Evolutionary conservation across 495 filamentous ascomycete species (phyloP).

Genomic region (Chaetomium tenue): DNA sequence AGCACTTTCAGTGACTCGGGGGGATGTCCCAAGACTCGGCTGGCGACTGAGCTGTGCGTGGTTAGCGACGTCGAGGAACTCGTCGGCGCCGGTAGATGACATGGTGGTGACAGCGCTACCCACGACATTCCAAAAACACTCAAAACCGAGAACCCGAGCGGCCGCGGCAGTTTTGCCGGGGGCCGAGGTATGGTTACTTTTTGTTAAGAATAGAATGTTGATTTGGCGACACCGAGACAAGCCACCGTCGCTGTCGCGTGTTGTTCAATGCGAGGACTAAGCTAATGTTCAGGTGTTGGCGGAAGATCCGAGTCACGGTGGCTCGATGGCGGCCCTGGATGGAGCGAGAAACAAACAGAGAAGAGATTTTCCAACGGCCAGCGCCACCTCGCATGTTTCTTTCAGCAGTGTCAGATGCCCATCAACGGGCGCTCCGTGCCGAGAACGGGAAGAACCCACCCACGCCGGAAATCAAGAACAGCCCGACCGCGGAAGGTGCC

Average conservation of each 20-base stretch:
- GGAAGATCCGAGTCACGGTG: not conserved
- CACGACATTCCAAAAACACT: not conserved
- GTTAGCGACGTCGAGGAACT: slow-evolving; percentile 2
- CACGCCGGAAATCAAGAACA: not conserved
- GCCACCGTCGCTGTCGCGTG: not conserved
- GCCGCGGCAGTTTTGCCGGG: slow-evolving; percentile 3
- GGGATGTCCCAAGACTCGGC: not conserved
- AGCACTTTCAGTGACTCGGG: slow-evolving; percentile 9
- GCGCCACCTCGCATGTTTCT: slow-evolving; percentile 6
- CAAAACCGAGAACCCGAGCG: not conserved
- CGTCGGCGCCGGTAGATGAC: not conserved
- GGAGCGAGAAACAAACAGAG: not conserved
- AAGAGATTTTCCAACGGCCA: not conserved
- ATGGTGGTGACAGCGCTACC: not conserved
- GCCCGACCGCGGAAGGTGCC: too few species aligned
- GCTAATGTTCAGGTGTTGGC: not conserved
- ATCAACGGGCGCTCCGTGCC: not conserved
- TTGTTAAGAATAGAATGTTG: not conserved
- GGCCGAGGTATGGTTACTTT: not conserved
- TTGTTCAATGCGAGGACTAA: not conserved
- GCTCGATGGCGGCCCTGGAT: not conserved
- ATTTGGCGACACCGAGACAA: too few species aligned
- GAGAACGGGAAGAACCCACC: not conserved
- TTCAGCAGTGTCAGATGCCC: slow-evolving; percentile 2
- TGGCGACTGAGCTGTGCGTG: slow-evolving; percentile 1